These are phyloP conservation scores for Barnettozyma botsteinii DNA, from an alignment of 805 yeast genomes.

Conservation along the genomic window DNA sequence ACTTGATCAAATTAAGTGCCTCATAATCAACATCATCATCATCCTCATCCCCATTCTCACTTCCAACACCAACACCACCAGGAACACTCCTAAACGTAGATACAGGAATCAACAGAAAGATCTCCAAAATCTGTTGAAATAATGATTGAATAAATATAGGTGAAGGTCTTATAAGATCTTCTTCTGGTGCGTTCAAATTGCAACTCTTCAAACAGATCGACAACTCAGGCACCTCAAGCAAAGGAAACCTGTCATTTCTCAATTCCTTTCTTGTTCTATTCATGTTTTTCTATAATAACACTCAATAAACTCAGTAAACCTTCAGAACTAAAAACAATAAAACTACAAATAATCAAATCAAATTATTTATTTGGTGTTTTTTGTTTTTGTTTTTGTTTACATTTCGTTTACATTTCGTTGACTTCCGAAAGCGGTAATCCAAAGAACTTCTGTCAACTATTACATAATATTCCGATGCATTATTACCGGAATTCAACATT, in stretches of 20 bases:
- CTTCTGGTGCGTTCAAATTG: constrained; percentile 56
- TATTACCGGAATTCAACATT: no score
- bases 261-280: constrained; percentile 3
- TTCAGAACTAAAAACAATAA: no score
- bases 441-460: no score
- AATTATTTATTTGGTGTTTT: no score
- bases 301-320: background rate
- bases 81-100: constrained; percentile 6
- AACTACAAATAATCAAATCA: background rate
- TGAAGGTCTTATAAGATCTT: constrained; percentile 51
- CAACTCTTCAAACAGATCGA: constrained; percentile 55
- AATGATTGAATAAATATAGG: constrained; percentile 47
- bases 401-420: no score
- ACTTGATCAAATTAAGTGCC: constrained; percentile 45
- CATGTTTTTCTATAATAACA: background rate
- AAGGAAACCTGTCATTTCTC: constrained; percentile 49
- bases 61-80: constrained; percentile 5
- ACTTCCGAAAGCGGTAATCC: no score
- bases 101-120: constrained; percentile 44
- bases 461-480: no score
- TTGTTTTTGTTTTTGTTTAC: no score
- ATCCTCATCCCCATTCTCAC: constrained; percentile 8
- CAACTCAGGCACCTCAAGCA: constrained; percentile 55
- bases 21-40: constrained; percentile 31
- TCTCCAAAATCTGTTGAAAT: constrained; percentile 56